These are phyloP conservation scores for Annulohypoxylon moriforme DNA, from an alignment of 495 filamentous ascomycete genomes.

Conservation along the genomic window DNA sequence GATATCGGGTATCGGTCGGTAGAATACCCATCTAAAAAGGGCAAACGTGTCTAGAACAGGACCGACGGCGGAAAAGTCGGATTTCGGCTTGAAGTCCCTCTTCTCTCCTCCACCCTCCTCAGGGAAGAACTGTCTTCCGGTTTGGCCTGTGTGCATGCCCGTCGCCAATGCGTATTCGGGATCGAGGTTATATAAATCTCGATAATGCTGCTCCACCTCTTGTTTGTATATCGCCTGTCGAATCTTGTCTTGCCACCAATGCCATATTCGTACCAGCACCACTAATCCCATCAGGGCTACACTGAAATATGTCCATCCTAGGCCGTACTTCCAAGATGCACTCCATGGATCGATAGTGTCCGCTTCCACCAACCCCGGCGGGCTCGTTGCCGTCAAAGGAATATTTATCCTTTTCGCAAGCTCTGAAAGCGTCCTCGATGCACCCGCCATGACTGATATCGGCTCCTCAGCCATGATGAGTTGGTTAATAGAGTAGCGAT, in stretches of 20 bases:
- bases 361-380: constrained; percentile 76
- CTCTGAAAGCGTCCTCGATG: constrained; percentile 46
- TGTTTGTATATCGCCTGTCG: constrained; percentile 85
- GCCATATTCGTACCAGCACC: constrained; percentile 75
- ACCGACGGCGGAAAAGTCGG: constrained; percentile 73
- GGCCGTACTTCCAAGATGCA: constrained; percentile 85
- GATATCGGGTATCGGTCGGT: constrained; percentile 79
- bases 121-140: constrained; percentile 79
- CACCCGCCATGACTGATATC: constrained; percentile 35
- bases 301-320: constrained; percentile 88
- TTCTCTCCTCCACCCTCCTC: constrained; percentile 61
- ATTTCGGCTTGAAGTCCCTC: constrained; percentile 68
- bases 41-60: constrained; percentile 80
- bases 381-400: constrained; percentile 74
- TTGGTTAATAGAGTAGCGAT: background rate
- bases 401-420: constrained; percentile 81
- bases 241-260: constrained; percentile 89
- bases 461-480: constrained; percentile 25
- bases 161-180: constrained; percentile 75
- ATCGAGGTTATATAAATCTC: constrained; percentile 62
- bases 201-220: constrained; percentile 68
- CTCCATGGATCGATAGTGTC: constrained; percentile 82
- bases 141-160: constrained; percentile 71
- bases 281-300: constrained; percentile 74
- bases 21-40: constrained; percentile 84